Conservation (phyloP, 805 yeast genomes). For the Schizosaccharomyces cryophilus region DNA sequence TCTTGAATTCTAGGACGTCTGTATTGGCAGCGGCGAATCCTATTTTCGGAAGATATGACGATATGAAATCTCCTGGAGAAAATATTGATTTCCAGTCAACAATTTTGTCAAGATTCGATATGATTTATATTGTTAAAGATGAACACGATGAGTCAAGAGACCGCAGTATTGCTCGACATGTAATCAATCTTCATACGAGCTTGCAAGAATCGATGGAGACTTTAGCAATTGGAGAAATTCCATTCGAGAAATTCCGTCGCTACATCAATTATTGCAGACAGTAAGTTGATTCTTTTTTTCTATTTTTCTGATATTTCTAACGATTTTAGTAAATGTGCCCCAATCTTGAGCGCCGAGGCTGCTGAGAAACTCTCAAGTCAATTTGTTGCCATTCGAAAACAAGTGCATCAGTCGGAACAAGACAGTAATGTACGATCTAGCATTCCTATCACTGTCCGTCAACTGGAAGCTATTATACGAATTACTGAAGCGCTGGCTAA, state of each 20-base stretch:
- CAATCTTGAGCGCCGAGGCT: constrained; percentile 69
- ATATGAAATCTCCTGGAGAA: constrained; percentile 87
- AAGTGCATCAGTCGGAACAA: constrained; percentile 56
- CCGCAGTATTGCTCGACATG: constrained; percentile 69
- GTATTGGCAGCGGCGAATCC: constrained; percentile 98
- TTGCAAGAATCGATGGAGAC: constrained; percentile 17
- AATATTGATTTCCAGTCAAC: constrained; percentile 95
- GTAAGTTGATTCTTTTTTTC: not conserved
- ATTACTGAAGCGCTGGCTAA: constrained; percentile 87
- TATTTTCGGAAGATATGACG: constrained; percentile 87
- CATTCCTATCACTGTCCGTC: constrained; percentile 93
- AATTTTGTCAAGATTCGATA: constrained; percentile 87
- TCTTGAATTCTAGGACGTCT: constrained; percentile 82
- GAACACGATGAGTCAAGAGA: constrained; percentile 75
- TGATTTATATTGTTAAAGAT: constrained; percentile 93
- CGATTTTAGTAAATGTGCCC: constrained; percentile 43
- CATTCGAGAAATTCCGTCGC: constrained; percentile 73
- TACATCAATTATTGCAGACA: constrained; percentile 75
- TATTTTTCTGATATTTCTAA: not conserved
- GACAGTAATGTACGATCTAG: constrained; percentile 73
- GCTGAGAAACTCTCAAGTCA: constrained; percentile 75
- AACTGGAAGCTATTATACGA: constrained; percentile 88
- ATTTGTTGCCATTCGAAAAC: constrained; percentile 71
- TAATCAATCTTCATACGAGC: constrained; percentile 62
- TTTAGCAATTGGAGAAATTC: constrained; percentile 49